Evolutionary conservation across 495 filamentous ascomycete species (phyloP).

Genomic region (Geopyxis carbonaria): DNA sequence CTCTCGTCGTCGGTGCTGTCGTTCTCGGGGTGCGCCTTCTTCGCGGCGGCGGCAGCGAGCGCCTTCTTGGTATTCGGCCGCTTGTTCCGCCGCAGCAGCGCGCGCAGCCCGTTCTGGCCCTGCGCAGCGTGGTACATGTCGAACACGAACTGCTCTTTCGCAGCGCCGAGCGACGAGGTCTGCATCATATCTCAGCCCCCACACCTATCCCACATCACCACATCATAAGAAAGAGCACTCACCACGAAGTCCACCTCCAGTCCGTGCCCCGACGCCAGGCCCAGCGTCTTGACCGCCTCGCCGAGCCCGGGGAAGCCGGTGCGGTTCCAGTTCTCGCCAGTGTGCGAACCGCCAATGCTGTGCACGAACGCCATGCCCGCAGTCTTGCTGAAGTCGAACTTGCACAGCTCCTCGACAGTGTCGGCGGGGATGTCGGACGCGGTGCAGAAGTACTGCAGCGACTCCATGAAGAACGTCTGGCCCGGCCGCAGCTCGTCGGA

Average conservation of each 20-base stretch:
- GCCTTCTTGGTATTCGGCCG: background rate
- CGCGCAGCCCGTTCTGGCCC: slow-evolving; percentile 10
- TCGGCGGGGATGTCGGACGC: slow-evolving; percentile 36
- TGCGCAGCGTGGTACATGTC: slow-evolving; percentile 51
- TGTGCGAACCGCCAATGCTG: slow-evolving; percentile 44
- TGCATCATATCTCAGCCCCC: slow-evolving; percentile 24
- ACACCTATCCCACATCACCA: too few species aligned
- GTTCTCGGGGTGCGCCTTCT: slow-evolving; percentile 26
- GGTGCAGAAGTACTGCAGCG: slow-evolving; percentile 42
- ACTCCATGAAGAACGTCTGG: slow-evolving; percentile 37
- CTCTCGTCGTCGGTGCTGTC: slow-evolving; percentile 25
- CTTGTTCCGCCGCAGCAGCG: slow-evolving; percentile 4
- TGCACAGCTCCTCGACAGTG: slow-evolving; percentile 32
- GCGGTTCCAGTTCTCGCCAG: slow-evolving; percentile 29
- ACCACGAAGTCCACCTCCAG: slow-evolving; percentile 43
- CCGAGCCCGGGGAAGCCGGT: slow-evolving; percentile 52
- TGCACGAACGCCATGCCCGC: slow-evolving; percentile 46
- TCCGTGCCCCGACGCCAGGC: slow-evolving; percentile 30
- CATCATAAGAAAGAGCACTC: slow-evolving; percentile 11
- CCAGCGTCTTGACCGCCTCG: slow-evolving; percentile 37
- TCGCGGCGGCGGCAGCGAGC: background rate
- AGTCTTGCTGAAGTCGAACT: slow-evolving; percentile 46
- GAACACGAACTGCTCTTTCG: slow-evolving; percentile 50
- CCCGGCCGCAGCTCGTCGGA: slow-evolving; percentile 4
- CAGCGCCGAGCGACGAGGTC: slow-evolving; percentile 61